Conservation (phyloP, 768 basidiomycete species). For the Xerocomellus intermedius region DNA sequence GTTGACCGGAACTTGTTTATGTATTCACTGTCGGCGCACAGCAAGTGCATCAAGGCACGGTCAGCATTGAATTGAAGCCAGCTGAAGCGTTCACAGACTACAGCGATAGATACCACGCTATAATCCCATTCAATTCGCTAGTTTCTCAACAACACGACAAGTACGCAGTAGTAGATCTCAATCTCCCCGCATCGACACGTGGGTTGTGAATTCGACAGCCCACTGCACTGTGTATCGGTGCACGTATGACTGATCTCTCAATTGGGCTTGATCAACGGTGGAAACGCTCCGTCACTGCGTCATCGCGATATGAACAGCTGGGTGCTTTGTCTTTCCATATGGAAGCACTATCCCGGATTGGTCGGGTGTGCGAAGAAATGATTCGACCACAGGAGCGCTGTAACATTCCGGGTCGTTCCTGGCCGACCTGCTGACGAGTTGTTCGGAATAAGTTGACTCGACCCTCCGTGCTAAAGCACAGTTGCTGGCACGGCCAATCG, state of each 20-base stretch:
- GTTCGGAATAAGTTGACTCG: constrained; percentile 12
- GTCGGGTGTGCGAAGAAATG: constrained; percentile 11
- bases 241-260: constrained; percentile 10
- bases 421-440: constrained; percentile 17
- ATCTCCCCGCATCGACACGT: constrained; percentile 13
- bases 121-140: neutral
- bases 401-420: constrained; percentile 24
- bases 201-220: constrained; percentile 7
- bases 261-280: constrained; percentile 21
- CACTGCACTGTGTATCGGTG: constrained; percentile 16
- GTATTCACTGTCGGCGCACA: constrained; percentile 13
- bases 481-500: constrained; percentile 23
- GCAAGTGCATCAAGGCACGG: constrained; percentile 10
- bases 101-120: neutral
- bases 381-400: constrained; percentile 14
- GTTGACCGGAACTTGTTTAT: constrained; percentile 6
- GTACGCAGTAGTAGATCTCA: constrained; percentile 12
- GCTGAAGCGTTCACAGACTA: neutral
- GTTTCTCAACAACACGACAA: constrained; percentile 17
- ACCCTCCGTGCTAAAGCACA: constrained; percentile 20
- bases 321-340: constrained; percentile 7
- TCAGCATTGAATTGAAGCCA: neutral
- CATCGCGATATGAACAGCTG: constrained; percentile 1
- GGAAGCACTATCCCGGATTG: constrained; percentile 5
- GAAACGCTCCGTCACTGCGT: constrained; percentile 13